Evolutionary conservation across 78 protist genomes (phyloP).

Genomic region (Dictyostelium purpureum): DNA sequence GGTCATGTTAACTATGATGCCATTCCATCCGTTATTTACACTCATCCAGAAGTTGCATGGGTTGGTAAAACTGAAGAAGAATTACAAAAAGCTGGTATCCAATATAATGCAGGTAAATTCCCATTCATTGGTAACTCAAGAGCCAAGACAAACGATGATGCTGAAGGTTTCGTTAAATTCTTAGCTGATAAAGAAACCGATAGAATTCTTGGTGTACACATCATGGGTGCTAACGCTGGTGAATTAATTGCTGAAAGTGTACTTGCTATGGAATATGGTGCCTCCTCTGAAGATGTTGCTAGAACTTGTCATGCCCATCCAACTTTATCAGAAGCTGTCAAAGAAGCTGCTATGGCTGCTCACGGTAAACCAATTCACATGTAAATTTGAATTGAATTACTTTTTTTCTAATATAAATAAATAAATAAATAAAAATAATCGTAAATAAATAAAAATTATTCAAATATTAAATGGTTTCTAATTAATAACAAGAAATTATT

Average conservation of each 20-base stretch:
- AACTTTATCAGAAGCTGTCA: conserved; percentile 97
- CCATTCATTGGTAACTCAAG: conserved; percentile 98
- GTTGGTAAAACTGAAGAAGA: conserved; percentile 99
- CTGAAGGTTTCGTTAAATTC: conserved; percentile 98
- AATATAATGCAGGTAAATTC: conserved; percentile 95
- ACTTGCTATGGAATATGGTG: conserved; percentile 97
- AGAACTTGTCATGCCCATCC: conserved; percentile 99
- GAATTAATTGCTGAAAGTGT: conserved; percentile 96
- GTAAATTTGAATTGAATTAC: conserved; percentile 44
- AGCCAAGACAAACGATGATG: conserved; percentile 92
- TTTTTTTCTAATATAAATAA: not conserved
- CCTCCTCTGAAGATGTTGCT: conserved; percentile 95
- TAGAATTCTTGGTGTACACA: conserved; percentile 94
- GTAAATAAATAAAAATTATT: not conserved
- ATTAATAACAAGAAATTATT: too few species aligned
- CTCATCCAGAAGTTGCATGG: conserved; percentile 99
- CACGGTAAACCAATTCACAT: conserved; percentile 95
- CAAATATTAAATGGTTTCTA: not conserved
- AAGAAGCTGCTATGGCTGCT: conserved; percentile 96
- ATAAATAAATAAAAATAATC: not conserved
- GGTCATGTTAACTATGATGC: conserved; percentile 98
- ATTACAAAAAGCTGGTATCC: conserved; percentile 89
- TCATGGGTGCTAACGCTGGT: conserved; percentile 94
- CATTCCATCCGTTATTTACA: conserved; percentile 99
- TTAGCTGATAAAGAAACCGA: conserved; percentile 91